Base-by-base conservation (phyloP, 441 rosid species). In the Hypseocharis bilobata region DNA sequence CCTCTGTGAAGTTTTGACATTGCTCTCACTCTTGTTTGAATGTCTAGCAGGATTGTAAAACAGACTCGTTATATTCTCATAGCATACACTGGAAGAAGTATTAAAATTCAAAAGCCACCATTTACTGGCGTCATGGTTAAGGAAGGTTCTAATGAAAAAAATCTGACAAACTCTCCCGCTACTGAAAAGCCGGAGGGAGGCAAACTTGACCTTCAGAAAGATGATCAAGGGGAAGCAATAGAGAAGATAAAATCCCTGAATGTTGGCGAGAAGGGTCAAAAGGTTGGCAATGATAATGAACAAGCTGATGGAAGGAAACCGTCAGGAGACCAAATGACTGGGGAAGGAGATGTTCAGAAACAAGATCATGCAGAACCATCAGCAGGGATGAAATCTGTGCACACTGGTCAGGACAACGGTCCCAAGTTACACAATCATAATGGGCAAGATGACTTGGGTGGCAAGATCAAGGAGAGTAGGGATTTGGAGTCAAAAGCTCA, bases 141-240 rank as follows among this genome's bases (percentile, higher is more conserved):
- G 59, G 77, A 60, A 19, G 61, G 45, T 47, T 47, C 59, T 20
- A 27, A 28, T 40, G 45, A 55, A 16, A 64, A 69, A 49, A 68
- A 28, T 55, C n/a, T 44, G 27, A 36, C 30, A 38, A 62, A 57
- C 66, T 54, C 57, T 69, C 59, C 75, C 17, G 26, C 63, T 65
- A 71, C 63, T 74, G 82, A 66, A 16, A 71, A 74, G 66, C 13
- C 27, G 27, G 72, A 64, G 70, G 73, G 63, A 65, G 66, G 40
- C 54, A 44, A 61, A 23, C 38, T 40, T 45, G 65, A 68, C 36
- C 56, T 71, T 65, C 14, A 52, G 16, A 72, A 72, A 60, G 67
- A 71, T 19, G 74, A 72, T 60, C 56, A 20, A 54, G 71, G 17
- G 1, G 70, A 58, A 63, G 32, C 62, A 13, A 42, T 44, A 11